Base-by-base conservation (phyloP, 352 stramenopile genomes). In the Pythium sp. region DNA sequence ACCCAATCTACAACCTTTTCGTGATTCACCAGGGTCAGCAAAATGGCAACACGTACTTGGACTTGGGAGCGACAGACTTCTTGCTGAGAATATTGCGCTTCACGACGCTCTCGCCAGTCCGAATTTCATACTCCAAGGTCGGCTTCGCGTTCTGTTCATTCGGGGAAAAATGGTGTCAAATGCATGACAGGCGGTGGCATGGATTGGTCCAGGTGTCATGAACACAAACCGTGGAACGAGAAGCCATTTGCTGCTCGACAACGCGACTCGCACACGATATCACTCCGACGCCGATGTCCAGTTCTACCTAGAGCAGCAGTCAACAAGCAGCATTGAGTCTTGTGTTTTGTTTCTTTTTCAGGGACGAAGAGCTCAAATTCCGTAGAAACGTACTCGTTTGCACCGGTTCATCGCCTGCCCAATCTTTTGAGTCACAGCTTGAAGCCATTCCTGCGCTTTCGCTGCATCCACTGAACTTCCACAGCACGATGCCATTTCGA, bases 401-500 rank as follows among this genome's bases (percentile, higher is more conserved):
- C 67, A 78, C 58, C 84, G 75, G 14, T 70, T 72, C 84, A 94
- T 87, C 2, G 75, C 72, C 18, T 86, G 74, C 3, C 83, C 86
- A 20, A 94, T 59, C 49, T 83, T 90, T 32, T 87, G 75, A 1
- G 90, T 54, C 3, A 91, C 65, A 0, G 72, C 74, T 26, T 80
- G 62, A 9, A 94, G 72, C 81, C 81, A 91, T 28, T 84, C 81
- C 55, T 92, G 84, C 9, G 86, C 84, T 38, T 74, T 83, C 24
- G 60, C 57, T 11, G 73, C 68, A 43, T 90, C 80, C 2, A 89
- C 64, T 34, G 75, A 61, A 8, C 64, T 73, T 18, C 79, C 78
- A 55, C 82, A 92, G 49, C 82, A 92, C 3, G 82, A 56, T 28
- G 82, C 82, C 84, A 92, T 92, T 70, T 92, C 84, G 49, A 91